Conservation (phyloP, 106 monocot species). For the Iris macrosiphon region DNA sequence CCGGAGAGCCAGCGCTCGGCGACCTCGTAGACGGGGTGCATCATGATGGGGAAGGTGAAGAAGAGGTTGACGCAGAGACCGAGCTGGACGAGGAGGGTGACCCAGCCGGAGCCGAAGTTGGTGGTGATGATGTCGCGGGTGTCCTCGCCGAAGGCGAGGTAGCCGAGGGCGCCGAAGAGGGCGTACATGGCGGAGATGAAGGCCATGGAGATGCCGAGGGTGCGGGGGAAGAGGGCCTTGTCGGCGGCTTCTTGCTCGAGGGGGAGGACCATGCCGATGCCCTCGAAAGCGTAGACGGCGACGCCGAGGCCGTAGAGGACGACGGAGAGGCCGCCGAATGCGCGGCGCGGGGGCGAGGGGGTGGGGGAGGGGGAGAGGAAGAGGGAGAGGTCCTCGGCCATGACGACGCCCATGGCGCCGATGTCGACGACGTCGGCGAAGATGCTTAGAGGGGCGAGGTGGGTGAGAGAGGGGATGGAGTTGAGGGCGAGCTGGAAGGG, state of each 20-base stretch:
- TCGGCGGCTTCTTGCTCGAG: conserved; percentile 41
- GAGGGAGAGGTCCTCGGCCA: conserved; percentile 31
- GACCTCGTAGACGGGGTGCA: conserved; percentile 62
- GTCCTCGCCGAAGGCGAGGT: conserved; percentile 48
- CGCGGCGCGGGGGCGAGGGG: neutral
- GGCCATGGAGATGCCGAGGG: conserved; percentile 52
- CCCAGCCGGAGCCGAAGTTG: conserved; percentile 37
- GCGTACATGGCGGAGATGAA: conserved; percentile 40
- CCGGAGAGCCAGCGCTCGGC: conserved; percentile 40
- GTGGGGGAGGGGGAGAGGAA: neutral
- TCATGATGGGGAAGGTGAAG: conserved; percentile 68
- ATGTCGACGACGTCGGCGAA: conserved; percentile 64
- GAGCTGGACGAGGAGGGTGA: conserved; percentile 39
- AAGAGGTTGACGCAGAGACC: conserved; percentile 65
- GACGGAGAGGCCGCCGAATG: conserved; percentile 25
- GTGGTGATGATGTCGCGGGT: conserved; percentile 59
- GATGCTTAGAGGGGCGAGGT: conserved; percentile 55
- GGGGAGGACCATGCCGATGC: conserved; percentile 59
- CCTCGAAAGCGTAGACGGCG: conserved; percentile 56
- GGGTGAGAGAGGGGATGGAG: conserved; percentile 48
- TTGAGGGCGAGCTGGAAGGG: conserved; percentile 63
- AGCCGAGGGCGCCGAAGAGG: conserved; percentile 50
- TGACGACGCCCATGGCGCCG: conserved; percentile 53
- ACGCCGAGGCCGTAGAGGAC: conserved; percentile 56
- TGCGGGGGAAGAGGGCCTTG: conserved; percentile 29